Conservation (phyloP, 352 stramenopile genomes). For the Globisporangium recalcitrans region DNA sequence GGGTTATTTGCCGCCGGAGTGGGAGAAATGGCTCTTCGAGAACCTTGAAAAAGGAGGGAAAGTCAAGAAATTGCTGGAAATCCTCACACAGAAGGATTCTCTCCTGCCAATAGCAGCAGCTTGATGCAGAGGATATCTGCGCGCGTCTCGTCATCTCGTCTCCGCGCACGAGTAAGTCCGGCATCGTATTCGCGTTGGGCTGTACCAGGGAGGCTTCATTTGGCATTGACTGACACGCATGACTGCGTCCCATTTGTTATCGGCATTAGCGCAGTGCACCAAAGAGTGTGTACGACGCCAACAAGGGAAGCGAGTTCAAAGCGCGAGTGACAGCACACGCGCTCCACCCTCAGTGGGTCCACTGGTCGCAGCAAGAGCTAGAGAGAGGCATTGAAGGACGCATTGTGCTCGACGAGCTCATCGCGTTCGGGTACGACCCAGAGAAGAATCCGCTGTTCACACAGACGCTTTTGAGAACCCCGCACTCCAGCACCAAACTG, state of each 20-base stretch:
- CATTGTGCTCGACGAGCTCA: constrained; percentile 51
- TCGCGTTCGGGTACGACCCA: constrained; percentile 41
- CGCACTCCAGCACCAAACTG: neutral
- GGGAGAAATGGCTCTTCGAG: constrained; percentile 52
- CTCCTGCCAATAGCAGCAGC: constrained; percentile 34
- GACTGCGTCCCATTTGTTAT: constrained; percentile 4
- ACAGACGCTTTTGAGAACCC: constrained; percentile 31
- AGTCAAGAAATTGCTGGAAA: constrained; percentile 44
- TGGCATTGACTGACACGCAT: neutral
- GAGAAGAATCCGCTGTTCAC: constrained; percentile 50
- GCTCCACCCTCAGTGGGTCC: constrained; percentile 55
- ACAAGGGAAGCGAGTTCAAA: constrained; percentile 10
- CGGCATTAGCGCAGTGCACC: constrained; percentile 28
- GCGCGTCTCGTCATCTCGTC: constrained; percentile 37
- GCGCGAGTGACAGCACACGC: constrained; percentile 14
- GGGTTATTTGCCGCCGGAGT: constrained; percentile 45
- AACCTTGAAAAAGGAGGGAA: constrained; percentile 55
- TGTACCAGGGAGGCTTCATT: neutral
- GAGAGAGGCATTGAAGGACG: constrained; percentile 50
- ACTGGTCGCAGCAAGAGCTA: constrained; percentile 63
- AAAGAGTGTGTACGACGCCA: constrained; percentile 35
- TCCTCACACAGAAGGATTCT: constrained; percentile 60
- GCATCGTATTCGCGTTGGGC: too few species aligned
- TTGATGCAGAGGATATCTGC: constrained; percentile 68
- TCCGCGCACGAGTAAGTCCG: constrained; percentile 42